phyloP scores from a whole-genome alignment of 345 rosid species.

The Abelmoschus esculentus region DNA sequence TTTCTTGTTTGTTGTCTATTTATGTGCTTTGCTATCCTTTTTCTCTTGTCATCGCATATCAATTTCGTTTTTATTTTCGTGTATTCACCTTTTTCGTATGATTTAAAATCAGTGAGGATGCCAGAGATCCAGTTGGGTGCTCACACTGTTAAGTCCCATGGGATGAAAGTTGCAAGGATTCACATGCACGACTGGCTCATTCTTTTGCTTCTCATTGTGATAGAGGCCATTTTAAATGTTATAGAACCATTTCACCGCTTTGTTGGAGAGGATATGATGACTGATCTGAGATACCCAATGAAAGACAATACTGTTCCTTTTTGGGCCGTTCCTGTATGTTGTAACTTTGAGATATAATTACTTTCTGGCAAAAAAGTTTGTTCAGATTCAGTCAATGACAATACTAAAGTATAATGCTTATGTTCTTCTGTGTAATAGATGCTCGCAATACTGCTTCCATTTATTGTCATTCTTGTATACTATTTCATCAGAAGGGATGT shows the following conservation, averaged over 20 bases:
- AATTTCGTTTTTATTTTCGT: background rate
- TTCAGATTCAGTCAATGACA: slow-evolving; percentile 7
- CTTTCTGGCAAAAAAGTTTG: slow-evolving; percentile 7
- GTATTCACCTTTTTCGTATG: background rate
- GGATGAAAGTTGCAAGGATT: slow-evolving; percentile 52
- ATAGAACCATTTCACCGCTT: slow-evolving; percentile 90
- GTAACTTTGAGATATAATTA: slow-evolving; percentile 8
- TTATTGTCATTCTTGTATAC: slow-evolving; percentile 44
- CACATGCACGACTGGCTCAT: slow-evolving; percentile 93
- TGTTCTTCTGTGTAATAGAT: slow-evolving; percentile 39
- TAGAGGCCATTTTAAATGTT: slow-evolving; percentile 50
- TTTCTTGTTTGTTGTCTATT: slow-evolving; percentile 1
- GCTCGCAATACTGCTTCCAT: slow-evolving; percentile 59
- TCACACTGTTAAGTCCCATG: slow-evolving; percentile 73
- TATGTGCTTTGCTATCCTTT: slow-evolving; percentile 21
- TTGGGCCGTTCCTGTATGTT: slow-evolving; percentile 85
- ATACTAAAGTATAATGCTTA: background rate
- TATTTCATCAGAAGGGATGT: slow-evolving; percentile 70
- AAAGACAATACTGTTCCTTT: slow-evolving; percentile 66
- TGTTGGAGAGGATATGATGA: slow-evolving; percentile 75
- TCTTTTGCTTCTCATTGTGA: slow-evolving; percentile 54
- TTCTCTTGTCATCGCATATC: background rate
- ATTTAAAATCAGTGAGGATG: slow-evolving; percentile 33
- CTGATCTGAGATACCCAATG: slow-evolving; percentile 70
- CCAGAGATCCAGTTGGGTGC: slow-evolving; percentile 69